Evolutionary conservation across 257 asterid species (phyloP).

Genomic region (Dorcoceras hygrometricum): DNA sequence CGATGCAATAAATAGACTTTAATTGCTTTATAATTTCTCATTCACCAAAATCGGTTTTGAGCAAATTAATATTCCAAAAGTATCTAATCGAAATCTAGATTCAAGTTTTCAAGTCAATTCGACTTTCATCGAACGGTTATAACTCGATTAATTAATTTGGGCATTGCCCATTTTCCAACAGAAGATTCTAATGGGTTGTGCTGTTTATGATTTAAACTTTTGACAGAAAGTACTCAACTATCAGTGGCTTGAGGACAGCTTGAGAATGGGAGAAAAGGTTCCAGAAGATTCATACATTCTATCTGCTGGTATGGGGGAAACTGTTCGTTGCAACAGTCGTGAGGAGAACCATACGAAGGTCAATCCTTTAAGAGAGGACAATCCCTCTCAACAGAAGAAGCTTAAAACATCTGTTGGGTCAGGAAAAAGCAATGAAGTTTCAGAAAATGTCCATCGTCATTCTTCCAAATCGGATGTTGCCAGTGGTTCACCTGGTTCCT

Average conservation of each 20-base stretch:
- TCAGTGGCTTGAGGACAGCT: slow-evolving; percentile 90
- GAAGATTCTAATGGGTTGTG: slow-evolving; percentile 6
- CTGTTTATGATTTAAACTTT: slow-evolving; percentile 18
- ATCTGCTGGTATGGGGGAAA: slow-evolving; percentile 32
- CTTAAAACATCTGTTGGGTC: slow-evolving; percentile 36
- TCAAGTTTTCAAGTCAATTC: no score
- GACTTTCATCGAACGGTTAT: no score
- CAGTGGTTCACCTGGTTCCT: slow-evolving; percentile 39
- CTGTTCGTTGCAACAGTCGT: slow-evolving; percentile 17
- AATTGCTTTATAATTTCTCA: no score
- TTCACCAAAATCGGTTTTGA: no score
- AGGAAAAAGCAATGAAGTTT: slow-evolving; percentile 23
- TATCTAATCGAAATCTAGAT: no score
- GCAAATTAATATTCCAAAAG: no score
- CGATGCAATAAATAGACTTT: no score
- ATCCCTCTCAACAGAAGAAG: slow-evolving; percentile 42
- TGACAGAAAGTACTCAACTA: slow-evolving; percentile 62
- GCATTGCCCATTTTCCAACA: no score
- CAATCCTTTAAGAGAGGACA: slow-evolving; percentile 28
- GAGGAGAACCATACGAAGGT: slow-evolving; percentile 30
- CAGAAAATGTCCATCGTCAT: slow-evolving; percentile 23
- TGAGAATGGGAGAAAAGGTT: slow-evolving; percentile 62
- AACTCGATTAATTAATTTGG: no score
- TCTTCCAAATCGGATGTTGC: slow-evolving; percentile 31
- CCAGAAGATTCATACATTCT: slow-evolving; percentile 57